phyloP scores from a whole-genome alignment of 805 yeast species.

The Suhomyces sp. region DNA sequence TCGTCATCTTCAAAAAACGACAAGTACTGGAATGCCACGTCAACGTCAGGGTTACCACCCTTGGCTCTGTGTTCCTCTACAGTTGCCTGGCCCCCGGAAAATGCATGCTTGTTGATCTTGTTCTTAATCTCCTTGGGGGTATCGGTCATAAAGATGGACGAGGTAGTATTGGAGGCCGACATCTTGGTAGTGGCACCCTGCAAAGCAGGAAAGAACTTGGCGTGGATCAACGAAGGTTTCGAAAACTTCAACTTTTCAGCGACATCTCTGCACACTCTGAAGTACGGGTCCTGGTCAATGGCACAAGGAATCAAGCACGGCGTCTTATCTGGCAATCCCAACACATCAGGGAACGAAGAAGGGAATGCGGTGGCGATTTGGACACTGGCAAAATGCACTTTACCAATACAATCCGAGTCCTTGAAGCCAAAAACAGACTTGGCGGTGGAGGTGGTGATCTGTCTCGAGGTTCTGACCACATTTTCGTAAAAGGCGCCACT shows the following conservation, averaged over 20 bases:
- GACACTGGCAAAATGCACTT: constrained; percentile 89
- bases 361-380: constrained; percentile 97
- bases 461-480: constrained; percentile 88
- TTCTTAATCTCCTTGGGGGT: constrained; percentile 88
- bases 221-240: constrained; percentile 89
- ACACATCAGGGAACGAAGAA: constrained; percentile 89
- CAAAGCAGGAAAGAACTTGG: constrained; percentile 96
- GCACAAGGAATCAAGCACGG: constrained; percentile 99
- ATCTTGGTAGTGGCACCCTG: constrained; percentile 96
- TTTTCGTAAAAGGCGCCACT: constrained; percentile 92
- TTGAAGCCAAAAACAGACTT: constrained; percentile 95
- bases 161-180: constrained; percentile 90
- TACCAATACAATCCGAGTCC: constrained; percentile 94
- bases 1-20: constrained; percentile 90
- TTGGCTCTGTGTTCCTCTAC: constrained; percentile 84
- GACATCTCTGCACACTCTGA: constrained; percentile 95
- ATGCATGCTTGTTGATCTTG: constrained; percentile 94
- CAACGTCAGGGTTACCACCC: constrained; percentile 95
- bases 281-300: constrained; percentile 97
- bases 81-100: constrained; percentile 88
- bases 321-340: constrained; percentile 82
- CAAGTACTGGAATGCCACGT: constrained; percentile 90
- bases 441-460: constrained; percentile 95
- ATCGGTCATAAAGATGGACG: constrained; percentile 94
- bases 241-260: constrained; percentile 87